These are phyloP conservation scores for Cicer yamashitae DNA, from an alignment of 306 rosid species.

Conservation along the genomic window DNA sequence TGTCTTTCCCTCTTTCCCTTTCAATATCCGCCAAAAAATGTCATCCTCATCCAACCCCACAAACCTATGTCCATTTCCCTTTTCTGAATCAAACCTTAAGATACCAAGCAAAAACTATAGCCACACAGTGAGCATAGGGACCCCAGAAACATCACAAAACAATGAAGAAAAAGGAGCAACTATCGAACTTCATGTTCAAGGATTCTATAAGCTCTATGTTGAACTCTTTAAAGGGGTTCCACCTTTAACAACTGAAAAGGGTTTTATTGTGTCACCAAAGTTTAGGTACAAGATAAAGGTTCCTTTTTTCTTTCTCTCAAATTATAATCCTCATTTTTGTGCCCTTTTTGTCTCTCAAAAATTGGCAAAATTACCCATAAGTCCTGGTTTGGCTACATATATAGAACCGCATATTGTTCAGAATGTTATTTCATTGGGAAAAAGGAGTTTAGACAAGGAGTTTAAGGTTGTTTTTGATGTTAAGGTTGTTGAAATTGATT, in stretches of 20 bases:
- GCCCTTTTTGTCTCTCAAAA: not conserved
- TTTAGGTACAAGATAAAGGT: not conserved
- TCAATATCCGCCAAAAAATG: not conserved
- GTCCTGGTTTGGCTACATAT: not conserved
- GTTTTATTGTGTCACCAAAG: conserved; percentile 3
- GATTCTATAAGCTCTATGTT: not conserved
- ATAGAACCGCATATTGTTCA: not conserved
- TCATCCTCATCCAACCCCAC: not conserved
- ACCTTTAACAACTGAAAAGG: not conserved
- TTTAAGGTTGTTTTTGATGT: conserved; percentile 8
- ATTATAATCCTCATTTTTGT: not conserved
- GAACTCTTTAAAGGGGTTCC: not conserved
- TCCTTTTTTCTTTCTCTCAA: not conserved
- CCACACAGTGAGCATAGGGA: not conserved
- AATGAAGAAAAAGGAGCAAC: not conserved
- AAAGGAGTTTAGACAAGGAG: not conserved
- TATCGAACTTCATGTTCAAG: not conserved
- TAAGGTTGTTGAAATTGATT: conserved; percentile 19
- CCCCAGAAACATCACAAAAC: not conserved
- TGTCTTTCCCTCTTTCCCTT: not conserved
- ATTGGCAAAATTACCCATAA: not conserved
- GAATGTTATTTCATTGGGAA: not conserved
- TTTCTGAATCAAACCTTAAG: not conserved
- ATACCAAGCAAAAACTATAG: conserved; percentile 1
- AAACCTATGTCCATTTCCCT: not conserved